Base-by-base conservation (phyloP, 306 rosid species). In the Vigna trinervia region DNA sequence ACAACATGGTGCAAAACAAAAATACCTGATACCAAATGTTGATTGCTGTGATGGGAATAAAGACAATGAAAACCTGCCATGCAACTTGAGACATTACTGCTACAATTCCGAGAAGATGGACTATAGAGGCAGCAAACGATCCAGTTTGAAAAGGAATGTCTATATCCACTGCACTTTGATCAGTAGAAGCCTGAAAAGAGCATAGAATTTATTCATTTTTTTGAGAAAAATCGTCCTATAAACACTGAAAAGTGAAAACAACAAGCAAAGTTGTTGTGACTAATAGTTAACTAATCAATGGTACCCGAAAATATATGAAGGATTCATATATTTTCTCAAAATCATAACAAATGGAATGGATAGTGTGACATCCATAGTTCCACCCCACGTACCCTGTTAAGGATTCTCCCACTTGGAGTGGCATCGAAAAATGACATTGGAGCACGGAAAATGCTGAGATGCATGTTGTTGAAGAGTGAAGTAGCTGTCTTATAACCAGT, bases 391-490 rank as follows among this genome's bases (percentile, higher is more conserved):
- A 90, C 92, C 72, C 89, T 85, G 48, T 87, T 88, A 58, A 86
- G 81, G 79, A 88, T 88, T 80, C 89, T 71, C 52, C 91, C 91
- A 80, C 92, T 90, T 32, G 92, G 92, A 28, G 96, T 90, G 63
- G 96, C 71, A 82, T 90, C 92, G 8, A 88, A 88, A 81, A 90
- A 88, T 5, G 91, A 88, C 92, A 88, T 86, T 51, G 96, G 91
- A 26, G 96, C 88, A 0, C 88, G 85, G 45, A 90, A 90, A 80
- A 90, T 78, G 86, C 88, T 57, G 3, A 30, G 3, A 54, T 90
- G 89, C 96, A 90, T 90, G 78, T 85, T 86, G 45, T 73, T 69
- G 71, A 88, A 90, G 70, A 90, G 88, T 46, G 85, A 4, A 28
- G 86, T 90, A 13, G 91, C 89, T 71, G 96, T 84, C 68, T 88